Evolutionary conservation across 768 basidiomycete species (phyloP).

Genomic region (Sistotremastrum niveocremeum): DNA sequence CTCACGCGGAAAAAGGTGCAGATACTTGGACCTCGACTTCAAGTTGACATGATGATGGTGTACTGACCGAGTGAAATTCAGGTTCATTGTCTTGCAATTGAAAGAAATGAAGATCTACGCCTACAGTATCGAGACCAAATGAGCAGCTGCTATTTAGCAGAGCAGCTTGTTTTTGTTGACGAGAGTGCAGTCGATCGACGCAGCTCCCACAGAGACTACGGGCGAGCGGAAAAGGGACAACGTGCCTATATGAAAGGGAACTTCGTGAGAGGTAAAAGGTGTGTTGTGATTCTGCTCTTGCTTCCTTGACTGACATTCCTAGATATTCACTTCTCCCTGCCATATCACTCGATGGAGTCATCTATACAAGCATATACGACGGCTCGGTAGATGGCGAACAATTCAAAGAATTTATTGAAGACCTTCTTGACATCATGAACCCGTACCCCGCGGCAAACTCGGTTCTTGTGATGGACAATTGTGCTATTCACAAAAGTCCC

Average conservation of each 20-base stretch:
- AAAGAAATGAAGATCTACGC: slow-evolving; percentile 2
- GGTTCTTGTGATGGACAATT: slow-evolving; percentile 28
- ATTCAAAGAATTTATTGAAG: slow-evolving; percentile 21
- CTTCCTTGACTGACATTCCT: too few relatives aligned
- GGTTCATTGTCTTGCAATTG: slow-evolving; percentile 8
- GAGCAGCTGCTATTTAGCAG: slow-evolving; percentile 5
- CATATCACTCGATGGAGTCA: slow-evolving; percentile 21
- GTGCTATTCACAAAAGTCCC: slow-evolving; percentile 19
- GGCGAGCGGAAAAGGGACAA: slow-evolving; percentile 12
- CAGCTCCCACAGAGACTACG: slow-evolving; percentile 10
- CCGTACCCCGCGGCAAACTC: slow-evolving; percentile 22
- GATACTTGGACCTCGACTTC: too few relatives aligned
- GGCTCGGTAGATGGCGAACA: slow-evolving; percentile 15
- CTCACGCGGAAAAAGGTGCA: too few relatives aligned
- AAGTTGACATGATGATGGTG: too few relatives aligned
- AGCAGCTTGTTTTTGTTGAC: slow-evolving; percentile 16
- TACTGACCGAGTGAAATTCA: too few relatives aligned
- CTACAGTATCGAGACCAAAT: slow-evolving; percentile 2
- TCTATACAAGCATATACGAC: slow-evolving; percentile 16
- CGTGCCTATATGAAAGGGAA: slow-evolving; percentile 9
- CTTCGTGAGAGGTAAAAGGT: slow-evolving; percentile 12
- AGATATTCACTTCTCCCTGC: slow-evolving; percentile 25
- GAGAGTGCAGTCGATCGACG: slow-evolving; percentile 13
- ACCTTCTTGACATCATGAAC: slow-evolving; percentile 23
- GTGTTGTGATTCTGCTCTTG: too few relatives aligned